A percentile compares a stretch with the other conserved stretches of the same genome.
Evolutionary conservation across 2,329 filamentous ascomycete genomes (phyloP).

Genomic region (Bisporella sp.): DNA sequence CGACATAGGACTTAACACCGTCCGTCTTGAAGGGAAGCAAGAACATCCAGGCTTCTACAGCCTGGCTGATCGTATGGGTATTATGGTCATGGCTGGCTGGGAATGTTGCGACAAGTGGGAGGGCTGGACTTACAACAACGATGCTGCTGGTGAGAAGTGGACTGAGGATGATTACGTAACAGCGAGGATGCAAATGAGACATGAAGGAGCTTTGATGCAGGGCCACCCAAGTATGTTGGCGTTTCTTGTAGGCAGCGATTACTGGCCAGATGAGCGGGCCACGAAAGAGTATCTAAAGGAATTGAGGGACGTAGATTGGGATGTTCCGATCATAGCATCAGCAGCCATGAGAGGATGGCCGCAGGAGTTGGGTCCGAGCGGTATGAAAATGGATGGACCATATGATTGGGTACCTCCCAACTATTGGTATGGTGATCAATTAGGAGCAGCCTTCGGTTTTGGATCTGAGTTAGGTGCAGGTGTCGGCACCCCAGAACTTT

Average conservation of each 20-base stretch:
- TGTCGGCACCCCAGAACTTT: neutral
- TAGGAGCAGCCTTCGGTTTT: neutral
- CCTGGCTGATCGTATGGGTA: neutral
- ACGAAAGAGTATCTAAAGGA: neutral
- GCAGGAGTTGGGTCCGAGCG: neutral
- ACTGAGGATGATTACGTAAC: neutral
- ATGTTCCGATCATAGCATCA: neutral
- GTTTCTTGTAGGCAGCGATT: neutral
- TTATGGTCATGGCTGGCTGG: neutral
- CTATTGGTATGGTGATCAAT: neutral
- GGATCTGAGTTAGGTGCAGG: neutral
- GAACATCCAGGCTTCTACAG: neutral
- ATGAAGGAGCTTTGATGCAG: neutral
- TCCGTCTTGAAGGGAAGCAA: neutral
- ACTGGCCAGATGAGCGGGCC: neutral
- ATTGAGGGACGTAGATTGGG: neutral
- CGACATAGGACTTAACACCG: neutral
- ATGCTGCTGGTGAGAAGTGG: neutral
- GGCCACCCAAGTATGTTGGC: neutral
- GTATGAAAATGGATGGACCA: neutral
- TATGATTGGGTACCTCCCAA: neutral
- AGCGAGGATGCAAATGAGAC: neutral
- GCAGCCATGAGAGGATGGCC: neutral
- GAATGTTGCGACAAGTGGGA: slow-evolving; percentile 1
- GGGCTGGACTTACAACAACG: neutral